Percentiles rank a stretch among this genome's conserved stretches.
phyloP scores from a whole-genome alignment of 441 rosid species.

The Syzygium malaccense region DNA sequence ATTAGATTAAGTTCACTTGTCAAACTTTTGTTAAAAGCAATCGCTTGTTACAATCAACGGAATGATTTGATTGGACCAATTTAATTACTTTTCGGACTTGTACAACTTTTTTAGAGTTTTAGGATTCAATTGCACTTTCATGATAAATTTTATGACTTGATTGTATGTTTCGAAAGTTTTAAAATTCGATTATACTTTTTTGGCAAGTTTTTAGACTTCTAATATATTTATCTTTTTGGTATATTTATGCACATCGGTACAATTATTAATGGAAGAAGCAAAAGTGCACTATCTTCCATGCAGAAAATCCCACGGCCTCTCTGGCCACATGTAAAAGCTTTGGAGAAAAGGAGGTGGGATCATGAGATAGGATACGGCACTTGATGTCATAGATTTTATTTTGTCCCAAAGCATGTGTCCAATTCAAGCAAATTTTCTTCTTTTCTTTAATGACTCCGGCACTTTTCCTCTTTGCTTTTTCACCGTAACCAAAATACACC shows the following conservation, averaged over 20 bases:
- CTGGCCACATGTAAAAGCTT: background rate
- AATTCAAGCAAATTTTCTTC: background rate
- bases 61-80: too few relatives aligned
- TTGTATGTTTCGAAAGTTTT: too few relatives aligned
- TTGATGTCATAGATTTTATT: background rate
- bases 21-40: background rate
- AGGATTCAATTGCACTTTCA: too few relatives aligned
- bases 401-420: background rate
- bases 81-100: too few relatives aligned
- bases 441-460: background rate
- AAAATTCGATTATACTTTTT: too few relatives aligned
- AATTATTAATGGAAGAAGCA: background rate
- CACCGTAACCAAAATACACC: background rate
- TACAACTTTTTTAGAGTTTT: too few relatives aligned
- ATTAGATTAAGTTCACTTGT: background rate
- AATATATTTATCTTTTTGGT: background rate
- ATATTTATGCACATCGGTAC: background rate
- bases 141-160: too few relatives aligned
- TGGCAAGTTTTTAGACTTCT: too few relatives aligned
- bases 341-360: background rate
- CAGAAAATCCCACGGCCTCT: background rate
- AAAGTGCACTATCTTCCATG: background rate
- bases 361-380: background rate
- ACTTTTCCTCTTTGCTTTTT: background rate
- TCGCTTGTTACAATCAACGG: background rate